A percentile compares a stretch with the other conserved stretches of the same genome.
phyloP scores from a whole-genome alignment of 441 rosid species.

The Eruca vesicaria region DNA sequence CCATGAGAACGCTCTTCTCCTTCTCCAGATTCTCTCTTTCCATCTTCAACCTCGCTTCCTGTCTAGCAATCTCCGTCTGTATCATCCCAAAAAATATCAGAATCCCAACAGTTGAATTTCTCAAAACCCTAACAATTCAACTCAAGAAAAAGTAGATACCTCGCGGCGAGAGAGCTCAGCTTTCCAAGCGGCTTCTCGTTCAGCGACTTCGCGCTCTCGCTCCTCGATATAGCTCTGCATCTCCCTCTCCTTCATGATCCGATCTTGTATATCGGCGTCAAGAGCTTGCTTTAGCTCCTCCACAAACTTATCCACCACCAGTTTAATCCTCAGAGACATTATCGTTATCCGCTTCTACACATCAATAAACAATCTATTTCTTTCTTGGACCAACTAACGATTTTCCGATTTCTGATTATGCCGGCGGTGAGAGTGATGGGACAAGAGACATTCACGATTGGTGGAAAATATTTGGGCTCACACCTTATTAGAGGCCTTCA shows the following conservation, averaged over 20 bases:
- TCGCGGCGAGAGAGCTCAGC: slow-evolving; percentile 99
- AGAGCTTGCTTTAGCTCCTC: slow-evolving; percentile 94
- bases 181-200: slow-evolving; percentile 99
- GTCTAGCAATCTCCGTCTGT: slow-evolving; percentile 69
- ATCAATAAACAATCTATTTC: background rate
- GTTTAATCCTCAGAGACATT: slow-evolving; percentile 84
- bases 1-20: slow-evolving; percentile 86
- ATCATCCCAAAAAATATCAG: background rate
- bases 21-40: slow-evolving; percentile 83
- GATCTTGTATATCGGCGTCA: slow-evolving; percentile 92
- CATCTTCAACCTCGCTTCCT: slow-evolving; percentile 82
- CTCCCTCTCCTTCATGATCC: slow-evolving; percentile 98
- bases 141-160: slow-evolving; percentile 33
- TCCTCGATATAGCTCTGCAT: slow-evolving; percentile 99
- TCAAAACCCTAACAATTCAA: background rate
- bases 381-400: background rate
- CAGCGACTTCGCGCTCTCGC: slow-evolving; percentile 99
- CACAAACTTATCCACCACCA: slow-evolving; percentile 94
- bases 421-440: background rate
- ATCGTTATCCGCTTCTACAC: slow-evolving; percentile 4
- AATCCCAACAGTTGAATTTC: background rate
- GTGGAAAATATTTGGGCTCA: background rate
- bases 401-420: background rate
- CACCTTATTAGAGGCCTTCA: background rate
- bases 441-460: background rate